Percentiles rank a stretch among this genome's conserved stretches.
Conservation (phyloP, 2,329 filamentous ascomycete species). For the Hypoxylon sp. region DNA sequence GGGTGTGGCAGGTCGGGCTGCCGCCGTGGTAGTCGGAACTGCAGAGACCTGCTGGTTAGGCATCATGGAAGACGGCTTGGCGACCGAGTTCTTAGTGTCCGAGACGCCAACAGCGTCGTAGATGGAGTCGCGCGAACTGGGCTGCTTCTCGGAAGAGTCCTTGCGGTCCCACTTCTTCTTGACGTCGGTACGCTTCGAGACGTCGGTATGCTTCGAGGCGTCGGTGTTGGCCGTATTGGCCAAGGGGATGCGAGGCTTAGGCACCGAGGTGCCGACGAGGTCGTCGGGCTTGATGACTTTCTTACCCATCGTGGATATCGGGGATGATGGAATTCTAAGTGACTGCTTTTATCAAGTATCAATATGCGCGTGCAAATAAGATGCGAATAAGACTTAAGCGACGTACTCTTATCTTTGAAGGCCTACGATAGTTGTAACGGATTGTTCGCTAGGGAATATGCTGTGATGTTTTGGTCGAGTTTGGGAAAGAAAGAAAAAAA, state of each 20-base stretch:
- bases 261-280: background rate
- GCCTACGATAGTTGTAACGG: conserved; percentile 4
- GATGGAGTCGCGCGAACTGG: conserved; percentile 49
- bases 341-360: conserved; percentile 18
- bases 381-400: too few relatives aligned
- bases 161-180: conserved; percentile 43
- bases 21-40: background rate
- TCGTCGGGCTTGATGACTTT: conserved; percentile 17
- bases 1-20: conserved; percentile 29
- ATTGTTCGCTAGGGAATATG: conserved; percentile 8
- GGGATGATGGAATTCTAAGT: conserved; percentile 21
- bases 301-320: conserved; percentile 29
- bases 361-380: conserved; percentile 19
- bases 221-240: conserved; percentile 39
- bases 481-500: background rate
- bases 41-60: conserved; percentile 9
- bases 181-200: background rate
- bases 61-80: conserved; percentile 39
- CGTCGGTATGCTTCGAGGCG: background rate
- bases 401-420: conserved; percentile 17
- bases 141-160: conserved; percentile 49
- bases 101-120: conserved; percentile 50
- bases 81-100: conserved; percentile 37
- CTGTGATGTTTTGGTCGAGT: background rate
- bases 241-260: conserved; percentile 34